phyloP scores from a whole-genome alignment of 768 basidiomycete species.

The Kwoniella sp. region DNA sequence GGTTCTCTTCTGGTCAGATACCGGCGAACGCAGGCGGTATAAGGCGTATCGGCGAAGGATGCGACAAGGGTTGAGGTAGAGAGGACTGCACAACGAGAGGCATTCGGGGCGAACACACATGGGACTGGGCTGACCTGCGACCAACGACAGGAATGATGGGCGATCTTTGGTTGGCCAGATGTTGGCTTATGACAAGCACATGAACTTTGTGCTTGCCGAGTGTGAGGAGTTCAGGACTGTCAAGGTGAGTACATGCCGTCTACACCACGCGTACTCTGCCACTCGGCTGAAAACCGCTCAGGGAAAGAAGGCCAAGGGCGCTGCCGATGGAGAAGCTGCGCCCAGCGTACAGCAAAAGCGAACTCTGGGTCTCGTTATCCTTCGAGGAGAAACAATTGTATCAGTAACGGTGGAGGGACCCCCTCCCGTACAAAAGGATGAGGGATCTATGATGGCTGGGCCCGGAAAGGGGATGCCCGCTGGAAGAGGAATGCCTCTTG shows the following conservation, averaged over 20 bases:
- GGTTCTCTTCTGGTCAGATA: background rate
- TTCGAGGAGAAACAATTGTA: conserved; percentile 94
- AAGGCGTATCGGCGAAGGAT: background rate
- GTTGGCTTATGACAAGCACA: conserved; percentile 99
- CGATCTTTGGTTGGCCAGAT: conserved; percentile 94
- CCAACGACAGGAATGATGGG: conserved; percentile 62
- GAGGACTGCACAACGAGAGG: too few species aligned
- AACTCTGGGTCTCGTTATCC: conserved; percentile 88
- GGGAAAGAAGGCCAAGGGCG: conserved; percentile 54
- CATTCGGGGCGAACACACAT: too few species aligned
- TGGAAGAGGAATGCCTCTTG: conserved; percentile 82
- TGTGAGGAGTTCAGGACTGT: conserved; percentile 96
- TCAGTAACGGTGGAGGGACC: conserved; percentile 92
- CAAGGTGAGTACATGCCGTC: conserved; percentile 62
- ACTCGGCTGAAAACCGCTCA: too few species aligned
- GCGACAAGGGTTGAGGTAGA: background rate
- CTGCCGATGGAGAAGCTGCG: conserved; percentile 58
- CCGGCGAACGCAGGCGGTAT: background rate
- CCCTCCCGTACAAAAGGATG: conserved; percentile 83
- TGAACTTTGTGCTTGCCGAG: conserved; percentile 97
- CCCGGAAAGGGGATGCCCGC: conserved; percentile 95
- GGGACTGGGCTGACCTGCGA: background rate
- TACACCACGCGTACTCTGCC: background rate
- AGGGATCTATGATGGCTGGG: conserved; percentile 76
- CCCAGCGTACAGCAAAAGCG: conserved; percentile 85